A percentile compares a stretch with the other conserved stretches of the same genome.
Conservation (phyloP, 495 filamentous ascomycete species). For the Hypoxylon perforatum region DNA sequence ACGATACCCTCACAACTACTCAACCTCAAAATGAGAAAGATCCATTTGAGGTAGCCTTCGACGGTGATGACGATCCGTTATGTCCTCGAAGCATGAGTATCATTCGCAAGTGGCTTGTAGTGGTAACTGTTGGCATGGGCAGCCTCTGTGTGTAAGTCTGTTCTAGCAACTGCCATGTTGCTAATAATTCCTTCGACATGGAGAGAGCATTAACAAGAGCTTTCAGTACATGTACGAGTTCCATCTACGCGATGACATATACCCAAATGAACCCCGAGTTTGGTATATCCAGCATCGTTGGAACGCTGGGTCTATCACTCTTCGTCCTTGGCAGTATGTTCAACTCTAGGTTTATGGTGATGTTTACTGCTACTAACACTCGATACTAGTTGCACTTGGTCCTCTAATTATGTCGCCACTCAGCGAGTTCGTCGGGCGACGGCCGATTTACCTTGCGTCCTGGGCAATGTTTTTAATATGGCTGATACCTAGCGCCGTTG, state of each 20-base stretch:
- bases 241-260: conserved; percentile 90
- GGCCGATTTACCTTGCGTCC: conserved; percentile 83
- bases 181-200: conserved; percentile 10
- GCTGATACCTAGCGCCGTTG: conserved; percentile 89
- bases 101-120: conserved; percentile 81
- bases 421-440: conserved; percentile 88
- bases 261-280: conserved; percentile 84
- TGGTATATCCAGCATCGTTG: conserved; percentile 71
- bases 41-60: conserved; percentile 74
- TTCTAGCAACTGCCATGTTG: not conserved
- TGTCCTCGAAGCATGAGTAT: conserved; percentile 77
- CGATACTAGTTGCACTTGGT: conserved; percentile 65
- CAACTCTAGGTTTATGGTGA: conserved; percentile 25
- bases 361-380: conserved; percentile 19
- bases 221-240: conserved; percentile 83
- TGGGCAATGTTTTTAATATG: conserved; percentile 85
- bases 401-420: conserved; percentile 73
- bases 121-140: conserved; percentile 74
- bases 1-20: conserved; percentile 33
- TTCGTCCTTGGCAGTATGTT: conserved; percentile 76
- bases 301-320: conserved; percentile 81
- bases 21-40: conserved; percentile 52
- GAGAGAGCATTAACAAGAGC: conserved; percentile 2
- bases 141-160: conserved; percentile 85
- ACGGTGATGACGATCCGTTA: conserved; percentile 75